These are phyloP conservation scores for Oryza meridionalis DNA, from an alignment of 176 grass and related monocot genomes.

Conservation along the genomic window DNA sequence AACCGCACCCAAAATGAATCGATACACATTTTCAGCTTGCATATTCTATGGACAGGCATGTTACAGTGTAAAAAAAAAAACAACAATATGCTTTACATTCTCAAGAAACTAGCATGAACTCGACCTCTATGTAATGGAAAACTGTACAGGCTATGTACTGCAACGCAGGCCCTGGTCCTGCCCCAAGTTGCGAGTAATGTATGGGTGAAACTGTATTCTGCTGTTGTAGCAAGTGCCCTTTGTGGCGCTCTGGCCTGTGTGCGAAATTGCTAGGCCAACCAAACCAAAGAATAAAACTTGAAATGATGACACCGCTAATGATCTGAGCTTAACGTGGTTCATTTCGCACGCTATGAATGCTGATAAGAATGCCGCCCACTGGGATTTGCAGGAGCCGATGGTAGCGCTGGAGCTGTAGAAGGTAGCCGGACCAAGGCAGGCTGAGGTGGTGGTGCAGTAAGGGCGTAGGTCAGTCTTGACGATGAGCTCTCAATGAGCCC, in stretches of 20 bases:
- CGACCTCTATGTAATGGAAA: conserved; percentile 42
- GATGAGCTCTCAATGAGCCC: conserved; percentile 95
- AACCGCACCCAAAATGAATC: conserved; percentile 22
- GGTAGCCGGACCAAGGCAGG: conserved; percentile 65
- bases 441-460: conserved; percentile 79
- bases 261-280: neutral
- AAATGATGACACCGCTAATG: neutral
- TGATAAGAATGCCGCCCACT: conserved; percentile 58
- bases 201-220: neutral
- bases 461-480: conserved; percentile 78
- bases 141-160: conserved; percentile 75
- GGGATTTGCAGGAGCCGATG: conserved; percentile 51
- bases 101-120: conserved; percentile 48
- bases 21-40: conserved; percentile 29
- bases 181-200: neutral
- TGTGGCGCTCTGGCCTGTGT: neutral
- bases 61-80: conserved; percentile 49
- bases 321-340: neutral
- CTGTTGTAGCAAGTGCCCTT: conserved; percentile 17
- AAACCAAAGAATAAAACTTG: neutral
- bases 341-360: conserved; percentile 27
- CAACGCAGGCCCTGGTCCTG: neutral
- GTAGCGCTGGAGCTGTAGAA: conserved; percentile 47
- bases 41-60: conserved; percentile 48
- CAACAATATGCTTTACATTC: conserved; percentile 51